These are phyloP conservation scores for Aschersonia sp. DNA, from an alignment of 2,329 filamentous ascomycete species.

Conservation along the genomic window DNA sequence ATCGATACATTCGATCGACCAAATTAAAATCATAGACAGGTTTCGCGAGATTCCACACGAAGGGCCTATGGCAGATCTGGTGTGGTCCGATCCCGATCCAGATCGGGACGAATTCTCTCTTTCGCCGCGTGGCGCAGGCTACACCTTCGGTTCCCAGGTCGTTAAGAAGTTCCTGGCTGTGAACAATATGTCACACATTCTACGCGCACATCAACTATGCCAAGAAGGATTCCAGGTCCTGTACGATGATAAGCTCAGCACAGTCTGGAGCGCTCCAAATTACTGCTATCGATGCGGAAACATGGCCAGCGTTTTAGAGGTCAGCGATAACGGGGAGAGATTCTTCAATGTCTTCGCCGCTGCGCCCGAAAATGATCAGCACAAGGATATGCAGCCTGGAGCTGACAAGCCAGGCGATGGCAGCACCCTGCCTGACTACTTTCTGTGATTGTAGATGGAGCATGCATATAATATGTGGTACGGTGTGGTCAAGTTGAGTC, in stretches of 20 bases:
- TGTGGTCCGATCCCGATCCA: slow-evolving; percentile 97
- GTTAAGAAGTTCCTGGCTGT: slow-evolving; percentile 97
- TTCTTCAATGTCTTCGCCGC: slow-evolving; percentile 98
- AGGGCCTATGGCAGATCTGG: slow-evolving; percentile 97
- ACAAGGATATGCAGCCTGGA: slow-evolving; percentile 70
- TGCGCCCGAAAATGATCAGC: slow-evolving; percentile 85
- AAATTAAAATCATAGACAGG: slow-evolving; percentile 98
- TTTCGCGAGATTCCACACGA: slow-evolving; percentile 98
- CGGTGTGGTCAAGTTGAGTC: too few relatives aligned
- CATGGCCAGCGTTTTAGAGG: slow-evolving; percentile 91
- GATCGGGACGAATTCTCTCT: slow-evolving; percentile 95
- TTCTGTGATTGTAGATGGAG: slow-evolving; percentile 33
- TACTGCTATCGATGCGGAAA: slow-evolving; percentile 95
- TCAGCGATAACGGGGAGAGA: slow-evolving; percentile 80
- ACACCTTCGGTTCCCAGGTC: slow-evolving; percentile 94
- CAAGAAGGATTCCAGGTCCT: slow-evolving; percentile 96
- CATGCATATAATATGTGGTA: too few relatives aligned
- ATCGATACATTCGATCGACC: slow-evolving; percentile 94
- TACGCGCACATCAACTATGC: slow-evolving; percentile 95
- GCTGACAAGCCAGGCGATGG: slow-evolving; percentile 56
- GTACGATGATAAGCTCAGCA: slow-evolving; percentile 87
- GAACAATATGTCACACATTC: slow-evolving; percentile 94
- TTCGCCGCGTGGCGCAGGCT: slow-evolving; percentile 83
- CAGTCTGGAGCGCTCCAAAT: slow-evolving; percentile 96
- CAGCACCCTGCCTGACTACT: slow-evolving; percentile 54